A percentile compares a stretch with the other conserved stretches of the same genome.
phyloP scores from a whole-genome alignment of 345 rosid species.

The Stellera chamaejasme region DNA sequence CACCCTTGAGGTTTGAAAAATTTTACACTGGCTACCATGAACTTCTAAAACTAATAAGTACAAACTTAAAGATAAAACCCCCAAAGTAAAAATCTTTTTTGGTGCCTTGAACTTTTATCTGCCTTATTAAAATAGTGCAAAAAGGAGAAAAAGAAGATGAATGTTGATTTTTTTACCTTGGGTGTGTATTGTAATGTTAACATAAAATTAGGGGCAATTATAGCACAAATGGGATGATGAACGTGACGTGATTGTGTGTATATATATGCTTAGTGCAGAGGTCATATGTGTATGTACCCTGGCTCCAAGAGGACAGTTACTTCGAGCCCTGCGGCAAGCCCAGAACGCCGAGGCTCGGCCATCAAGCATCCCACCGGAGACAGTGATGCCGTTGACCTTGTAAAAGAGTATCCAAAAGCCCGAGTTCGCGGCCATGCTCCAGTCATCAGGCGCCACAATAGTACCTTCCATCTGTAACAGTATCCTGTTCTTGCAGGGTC shows the following conservation, averaged over 20 bases:
- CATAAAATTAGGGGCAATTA: not conserved
- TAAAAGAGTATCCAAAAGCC: constrained; percentile 33
- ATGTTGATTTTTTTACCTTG: too few relatives aligned
- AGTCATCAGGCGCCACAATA: constrained; percentile 29
- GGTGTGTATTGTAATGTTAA: not conserved
- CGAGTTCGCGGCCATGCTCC: constrained; percentile 18
- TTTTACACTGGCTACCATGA: too few relatives aligned
- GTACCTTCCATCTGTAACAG: constrained; percentile 25
- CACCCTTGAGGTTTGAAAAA: not conserved
- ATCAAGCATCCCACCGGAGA: constrained; percentile 31
- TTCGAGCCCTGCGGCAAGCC: constrained; percentile 29
- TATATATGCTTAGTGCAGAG: not conserved
- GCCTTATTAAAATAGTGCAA: too few relatives aligned
- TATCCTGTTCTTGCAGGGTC: constrained; percentile 39
- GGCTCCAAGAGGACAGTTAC: constrained; percentile 27
- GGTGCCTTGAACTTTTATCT: too few relatives aligned
- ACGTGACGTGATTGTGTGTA: not conserved
- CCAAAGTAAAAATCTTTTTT: too few relatives aligned
- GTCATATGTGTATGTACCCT: constrained; percentile 14
- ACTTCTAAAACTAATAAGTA: too few relatives aligned
- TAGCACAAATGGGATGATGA: not conserved
- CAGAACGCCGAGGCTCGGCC: constrained; percentile 29
- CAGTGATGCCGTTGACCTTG: constrained; percentile 21
- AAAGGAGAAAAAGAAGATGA: too few relatives aligned
- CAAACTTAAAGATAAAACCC: too few relatives aligned